Percentiles rank a stretch among this genome's conserved stretches.
phyloP scores from a whole-genome alignment of 2,329 filamentous ascomycete species.

The Juglanconis juglandina region DNA sequence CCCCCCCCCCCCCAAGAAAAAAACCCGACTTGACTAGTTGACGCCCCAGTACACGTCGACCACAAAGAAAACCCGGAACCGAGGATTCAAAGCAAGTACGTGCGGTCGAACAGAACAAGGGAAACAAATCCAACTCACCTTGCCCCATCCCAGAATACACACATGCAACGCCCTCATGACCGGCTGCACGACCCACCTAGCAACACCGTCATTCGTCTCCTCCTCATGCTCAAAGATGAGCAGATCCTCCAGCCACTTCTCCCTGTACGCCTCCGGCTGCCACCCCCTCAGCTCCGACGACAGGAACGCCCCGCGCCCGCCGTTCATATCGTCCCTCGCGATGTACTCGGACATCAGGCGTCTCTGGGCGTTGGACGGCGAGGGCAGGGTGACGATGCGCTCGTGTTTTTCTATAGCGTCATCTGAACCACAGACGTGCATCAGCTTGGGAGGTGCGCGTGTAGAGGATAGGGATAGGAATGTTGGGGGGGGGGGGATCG shows the following conservation, averaged over 20 bases:
- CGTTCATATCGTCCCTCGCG: background rate
- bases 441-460: background rate
- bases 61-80: too few relatives aligned
- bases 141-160: background rate
- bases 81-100: background rate
- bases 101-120: background rate
- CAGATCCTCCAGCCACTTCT: constrained; percentile 4
- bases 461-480: too few relatives aligned
- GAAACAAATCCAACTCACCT: background rate
- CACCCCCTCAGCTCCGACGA: constrained; percentile 9
- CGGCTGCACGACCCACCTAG: constrained; percentile 2
- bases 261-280: constrained; percentile 6
- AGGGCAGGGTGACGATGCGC: background rate
- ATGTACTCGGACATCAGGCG: constrained; percentile 8
- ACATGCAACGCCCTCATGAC: background rate
- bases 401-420: constrained; percentile 7
- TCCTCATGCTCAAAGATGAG: constrained; percentile 5
- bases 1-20: constrained; percentile 32
- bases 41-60: too few relatives aligned
- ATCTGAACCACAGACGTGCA: background rate
- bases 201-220: background rate
- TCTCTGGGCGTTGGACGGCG: constrained; percentile 3
- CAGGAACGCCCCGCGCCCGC: constrained; percentile 1
- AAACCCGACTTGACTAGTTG: too few relatives aligned
- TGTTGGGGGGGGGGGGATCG: background rate